These are phyloP conservation scores for Mycena floridula DNA, from an alignment of 768 basidiomycete genomes.

Conservation along the genomic window DNA sequence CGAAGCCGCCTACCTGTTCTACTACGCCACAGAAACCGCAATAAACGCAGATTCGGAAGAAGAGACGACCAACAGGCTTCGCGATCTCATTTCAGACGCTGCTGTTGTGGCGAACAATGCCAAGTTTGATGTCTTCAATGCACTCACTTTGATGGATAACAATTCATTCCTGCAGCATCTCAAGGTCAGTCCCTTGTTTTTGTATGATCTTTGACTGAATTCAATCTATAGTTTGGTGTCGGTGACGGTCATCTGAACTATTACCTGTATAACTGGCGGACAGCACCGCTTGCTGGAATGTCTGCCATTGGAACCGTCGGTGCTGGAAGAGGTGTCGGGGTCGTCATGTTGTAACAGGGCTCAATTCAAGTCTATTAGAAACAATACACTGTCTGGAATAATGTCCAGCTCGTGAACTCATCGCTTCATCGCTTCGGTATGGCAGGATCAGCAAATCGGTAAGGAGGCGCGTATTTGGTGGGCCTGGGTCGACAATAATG, in stretches of 20 bases:
- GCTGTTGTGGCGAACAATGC: conserved; percentile 75
- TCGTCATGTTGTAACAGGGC: conserved; percentile 97
- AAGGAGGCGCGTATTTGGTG: too few species aligned
- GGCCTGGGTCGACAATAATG: too few species aligned
- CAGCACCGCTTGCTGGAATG: conserved; percentile 71
- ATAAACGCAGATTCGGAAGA: conserved; percentile 60
- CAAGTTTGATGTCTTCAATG: conserved; percentile 96
- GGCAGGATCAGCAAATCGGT: too few species aligned
- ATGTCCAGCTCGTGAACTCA: too few species aligned
- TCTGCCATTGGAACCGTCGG: conserved; percentile 39
- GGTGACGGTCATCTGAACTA: conserved; percentile 91
- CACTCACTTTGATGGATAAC: conserved; percentile 94
- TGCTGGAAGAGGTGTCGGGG: conserved; percentile 80
- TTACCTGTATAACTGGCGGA: conserved; percentile 95
- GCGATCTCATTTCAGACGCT: conserved; percentile 71
- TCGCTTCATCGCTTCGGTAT: too few species aligned
- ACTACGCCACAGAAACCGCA: conserved; percentile 82
- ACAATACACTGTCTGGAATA: too few species aligned
- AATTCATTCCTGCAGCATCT: conserved; percentile 73
- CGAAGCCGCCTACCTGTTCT: conserved; percentile 93
- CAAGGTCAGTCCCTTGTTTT: conserved; percentile 45
- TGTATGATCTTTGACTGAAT: conserved; percentile 3
- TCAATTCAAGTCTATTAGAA: too few species aligned
- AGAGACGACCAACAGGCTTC: conserved; percentile 61
- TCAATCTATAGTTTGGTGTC: conserved; percentile 65